These are phyloP conservation scores for Naematelia encephala DNA, from an alignment of 768 basidiomycete genomes.

Conservation along the genomic window DNA sequence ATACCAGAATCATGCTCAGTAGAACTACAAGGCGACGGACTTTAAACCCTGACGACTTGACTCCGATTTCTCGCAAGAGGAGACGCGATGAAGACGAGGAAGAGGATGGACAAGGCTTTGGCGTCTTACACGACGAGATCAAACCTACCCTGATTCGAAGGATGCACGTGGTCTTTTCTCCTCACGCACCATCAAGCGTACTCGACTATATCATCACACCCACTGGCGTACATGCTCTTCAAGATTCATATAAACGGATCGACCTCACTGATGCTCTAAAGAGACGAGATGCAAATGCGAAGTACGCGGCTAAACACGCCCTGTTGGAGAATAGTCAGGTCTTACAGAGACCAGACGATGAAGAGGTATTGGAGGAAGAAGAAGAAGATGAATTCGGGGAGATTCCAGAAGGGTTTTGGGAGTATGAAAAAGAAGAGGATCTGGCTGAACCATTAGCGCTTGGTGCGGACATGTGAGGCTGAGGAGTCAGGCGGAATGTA, in stretches of 20 bases:
- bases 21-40: conserved; percentile 69
- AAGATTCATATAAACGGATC: conserved; percentile 16
- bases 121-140: conserved; percentile 13
- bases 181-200: conserved; percentile 59
- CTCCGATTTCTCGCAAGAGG: conserved; percentile 21
- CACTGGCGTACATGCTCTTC: conserved; percentile 56
- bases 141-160: conserved; percentile 62
- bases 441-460: not conserved
- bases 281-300: conserved; percentile 10
- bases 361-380: not conserved
- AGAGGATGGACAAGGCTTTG: conserved; percentile 30
- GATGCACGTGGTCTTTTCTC: conserved; percentile 74
- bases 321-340: not conserved
- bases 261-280: conserved; percentile 11
- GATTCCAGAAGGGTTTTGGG: conserved; percentile 36
- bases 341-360: not conserved
- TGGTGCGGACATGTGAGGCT: not conserved
- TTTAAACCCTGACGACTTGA: conserved; percentile 49
- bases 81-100: conserved; percentile 49
- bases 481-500: not conserved
- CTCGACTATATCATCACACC: conserved; percentile 72
- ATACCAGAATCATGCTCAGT: conserved; percentile 74
- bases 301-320: not conserved
- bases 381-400: conserved; percentile 35
- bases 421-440: not conserved